Base-by-base conservation (phyloP, 2,329 filamentous ascomycete genomes). In the Diplodia sapinea region DNA sequence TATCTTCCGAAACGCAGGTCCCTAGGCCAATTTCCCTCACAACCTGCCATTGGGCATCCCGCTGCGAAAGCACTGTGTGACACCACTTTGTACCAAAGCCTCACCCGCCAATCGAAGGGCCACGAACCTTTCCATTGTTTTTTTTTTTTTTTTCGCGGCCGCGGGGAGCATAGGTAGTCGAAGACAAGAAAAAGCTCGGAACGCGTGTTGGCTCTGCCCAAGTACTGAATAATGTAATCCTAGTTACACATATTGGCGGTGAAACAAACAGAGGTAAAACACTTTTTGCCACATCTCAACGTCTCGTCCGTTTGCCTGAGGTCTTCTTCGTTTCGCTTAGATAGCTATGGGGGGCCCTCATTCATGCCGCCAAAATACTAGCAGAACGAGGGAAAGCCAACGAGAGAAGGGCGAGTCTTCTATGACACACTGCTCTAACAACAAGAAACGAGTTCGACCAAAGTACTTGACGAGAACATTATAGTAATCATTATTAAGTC, bases 1-100 rank as follows among this genome's bases (percentile, higher is more conserved):
- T 20, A n/a, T 20, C 31, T 56, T 56, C 36, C 51, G 43, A 38
- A 38, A 40, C 54, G 54, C 33, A 31, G 51, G 51, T 36, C 51
- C 17, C 51, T 11, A 1, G 23, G 15, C 26, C 26, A 31, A 31
- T 55, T 55, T 31, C 26, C 8, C 51, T 33, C 31, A 17, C 17
- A 31, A 26, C 13, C 17, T 17, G 51, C 31, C 50, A 52, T 26
- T 52, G 26, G 50, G 20, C 50, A 6, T 17, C 50, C 13, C 3
- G 33, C 9, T 51, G 49, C 49, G 9, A 51, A 4, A 20, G 20
- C 49, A 51, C 43, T 11, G 33, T 8, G 17, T 47, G 40, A 47
- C 40, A 47, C 40, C 40, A 47, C 40, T 47, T 26, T 26, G 26
- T 26, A 26, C 40, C 40, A 47, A n/a, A n/a, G 15, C 3, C 38